Conservation (phyloP, 1,284 basidiomycete genomes). For the Somion occarium region DNA sequence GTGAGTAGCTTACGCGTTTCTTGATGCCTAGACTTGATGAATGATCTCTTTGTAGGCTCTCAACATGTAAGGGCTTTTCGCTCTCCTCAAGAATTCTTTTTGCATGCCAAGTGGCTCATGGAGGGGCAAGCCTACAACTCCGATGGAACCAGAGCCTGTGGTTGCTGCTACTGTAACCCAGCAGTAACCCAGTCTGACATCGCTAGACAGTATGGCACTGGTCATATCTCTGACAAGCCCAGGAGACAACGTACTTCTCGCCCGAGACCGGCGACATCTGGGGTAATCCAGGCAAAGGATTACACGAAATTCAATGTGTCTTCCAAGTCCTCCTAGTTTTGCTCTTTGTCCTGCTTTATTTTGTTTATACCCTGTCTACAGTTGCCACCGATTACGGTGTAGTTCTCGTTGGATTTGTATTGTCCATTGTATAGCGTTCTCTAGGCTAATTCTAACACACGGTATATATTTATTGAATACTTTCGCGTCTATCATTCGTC, state of each 20-base stretch:
- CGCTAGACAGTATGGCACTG: constrained; percentile 4
- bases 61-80: constrained; percentile 18
- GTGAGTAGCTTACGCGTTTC: constrained; percentile 11
- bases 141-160: constrained; percentile 17
- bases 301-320: constrained; percentile 4
- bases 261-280: not conserved
- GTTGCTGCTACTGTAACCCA: constrained; percentile 20
- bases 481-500: not conserved
- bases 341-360: not conserved
- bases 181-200: constrained; percentile 19
- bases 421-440: not conserved
- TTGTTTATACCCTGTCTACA: not conserved
- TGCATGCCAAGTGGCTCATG: constrained; percentile 25
- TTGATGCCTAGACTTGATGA: not conserved
- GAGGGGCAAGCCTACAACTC: constrained; percentile 20
- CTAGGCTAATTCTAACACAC: not conserved
- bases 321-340: not conserved
- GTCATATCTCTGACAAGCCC: not conserved
- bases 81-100: constrained; percentile 26
- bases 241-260: not conserved
- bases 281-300: constrained; percentile 4
- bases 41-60: constrained; percentile 15
- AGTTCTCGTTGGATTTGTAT: not conserved
- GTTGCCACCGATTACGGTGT: not conserved
- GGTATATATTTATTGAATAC: not conserved